phyloP scores from a whole-genome alignment of 192 early-diverging fungal genomes.

The Backusella macrospora region DNA sequence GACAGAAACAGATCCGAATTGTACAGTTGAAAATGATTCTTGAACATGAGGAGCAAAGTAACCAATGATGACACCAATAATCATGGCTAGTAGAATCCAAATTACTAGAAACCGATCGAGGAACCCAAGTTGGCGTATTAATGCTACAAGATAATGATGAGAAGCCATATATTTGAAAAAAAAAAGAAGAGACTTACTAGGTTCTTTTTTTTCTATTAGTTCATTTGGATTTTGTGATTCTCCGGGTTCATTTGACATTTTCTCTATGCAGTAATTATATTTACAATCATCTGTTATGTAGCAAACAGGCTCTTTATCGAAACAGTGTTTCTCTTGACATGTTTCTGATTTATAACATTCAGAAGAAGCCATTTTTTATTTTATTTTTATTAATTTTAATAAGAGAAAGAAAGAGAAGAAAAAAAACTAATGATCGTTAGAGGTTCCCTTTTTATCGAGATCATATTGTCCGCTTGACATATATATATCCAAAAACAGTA shows the following conservation, averaged over 20 bases:
- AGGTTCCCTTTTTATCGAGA: neutral
- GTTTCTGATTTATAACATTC: slow-evolving; percentile 25
- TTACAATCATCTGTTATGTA: neutral
- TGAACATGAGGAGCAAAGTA: slow-evolving; percentile 60
- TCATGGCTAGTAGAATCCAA: slow-evolving; percentile 53
- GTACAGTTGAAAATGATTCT: slow-evolving; percentile 50
- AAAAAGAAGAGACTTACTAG: too few species aligned
- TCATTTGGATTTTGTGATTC: neutral
- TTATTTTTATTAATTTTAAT: neutral
- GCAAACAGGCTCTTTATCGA: neutral
- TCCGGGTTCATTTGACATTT: neutral
- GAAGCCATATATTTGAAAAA: neutral
- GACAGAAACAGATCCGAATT: slow-evolving; percentile 67
- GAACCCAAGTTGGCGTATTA: slow-evolving; percentile 29
- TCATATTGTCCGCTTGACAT: neutral
- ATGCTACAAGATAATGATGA: neutral
- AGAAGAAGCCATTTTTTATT: neutral
- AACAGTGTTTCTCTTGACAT: slow-evolving; percentile 27
- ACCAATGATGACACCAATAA: slow-evolving; percentile 60
- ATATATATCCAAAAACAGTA: neutral
- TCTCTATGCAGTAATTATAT: neutral
- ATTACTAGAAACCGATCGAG: slow-evolving; percentile 45
- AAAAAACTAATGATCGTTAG: neutral
- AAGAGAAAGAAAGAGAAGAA: neutral
- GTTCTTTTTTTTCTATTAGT: neutral